Evolutionary conservation across 2,329 filamentous ascomycete genomes (phyloP), one percentile per base, ranked within the genome.

Genomic region (Xylaria sp.): DNA sequence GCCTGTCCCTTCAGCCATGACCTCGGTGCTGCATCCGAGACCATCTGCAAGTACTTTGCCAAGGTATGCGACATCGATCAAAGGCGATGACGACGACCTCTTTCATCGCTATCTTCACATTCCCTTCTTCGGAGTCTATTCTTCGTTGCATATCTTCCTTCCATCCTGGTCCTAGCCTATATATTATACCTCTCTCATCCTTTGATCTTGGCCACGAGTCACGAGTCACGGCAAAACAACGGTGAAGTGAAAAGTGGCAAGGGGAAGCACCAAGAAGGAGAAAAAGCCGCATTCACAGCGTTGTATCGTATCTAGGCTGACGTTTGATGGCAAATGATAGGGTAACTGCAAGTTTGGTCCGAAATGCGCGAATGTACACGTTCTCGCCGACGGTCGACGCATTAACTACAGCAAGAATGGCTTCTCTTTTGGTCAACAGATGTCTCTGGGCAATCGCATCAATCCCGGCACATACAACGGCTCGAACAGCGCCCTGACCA

Each of bases 341-440:
- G 94, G 94, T 67, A 97, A 97, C 76, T 99, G 94, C 86, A 97
- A 97, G 76, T 99, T 97, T 74, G 94, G 94, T 63, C 90, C 91
- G 65, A 97, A 97, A 77, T 99, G 94, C 80, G 93, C 93, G 71
- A 91, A 97, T 72, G 91, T 95, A 66, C 94, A 99, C 76, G 89
- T 97, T 70, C 87, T 97, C 53, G 92, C 92, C 67, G 92, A 97
- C 75, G 94, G 94, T 61, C 87, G 91, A 69, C 86, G 93, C 72
- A 91, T 97, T 72, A 97, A 97, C 76, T 88, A 88, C 69, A 81
- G 84, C 69, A 86, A 86, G 72, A 84, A 84, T 70, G 83, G 83
- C 78, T 89, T 81, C 79, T 89, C 80, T 62, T 85, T 83, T 75
- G 85, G 78, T 71, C 75, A 79, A 57, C 78, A 80, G 55, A 74